Percentiles rank a stretch among this genome's conserved stretches.
Conservation (phyloP, 1,284 basidiomycete species). For the Vanrija sp. region DNA sequence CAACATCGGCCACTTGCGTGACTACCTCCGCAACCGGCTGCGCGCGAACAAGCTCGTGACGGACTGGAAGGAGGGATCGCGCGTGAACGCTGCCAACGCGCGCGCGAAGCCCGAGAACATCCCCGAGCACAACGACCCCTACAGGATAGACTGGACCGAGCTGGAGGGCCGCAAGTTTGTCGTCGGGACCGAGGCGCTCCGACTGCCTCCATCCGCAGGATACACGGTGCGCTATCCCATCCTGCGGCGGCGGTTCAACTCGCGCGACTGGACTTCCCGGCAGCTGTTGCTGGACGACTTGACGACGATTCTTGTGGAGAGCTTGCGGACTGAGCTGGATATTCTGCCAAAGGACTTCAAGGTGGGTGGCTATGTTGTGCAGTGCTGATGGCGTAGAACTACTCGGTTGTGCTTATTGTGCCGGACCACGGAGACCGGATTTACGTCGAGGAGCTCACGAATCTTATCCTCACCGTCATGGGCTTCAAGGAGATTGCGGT, state of each 20-base stretch:
- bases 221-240: conserved; percentile 76
- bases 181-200: conserved; percentile 60
- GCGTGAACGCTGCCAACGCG: conserved; percentile 62
- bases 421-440: conserved; percentile 85
- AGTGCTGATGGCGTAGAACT: conserved; percentile 56
- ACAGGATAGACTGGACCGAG: conserved; percentile 74
- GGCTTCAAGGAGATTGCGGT: conserved; percentile 87
- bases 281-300: conserved; percentile 73
- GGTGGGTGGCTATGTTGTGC: conserved; percentile 48
- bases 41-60: conserved; percentile 80
- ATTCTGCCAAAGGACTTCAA: conserved; percentile 60
- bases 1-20: conserved; percentile 66
- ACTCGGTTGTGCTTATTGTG: conserved; percentile 82
- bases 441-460: conserved; percentile 75
- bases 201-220: conserved; percentile 61
- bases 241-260: conserved; percentile 70
- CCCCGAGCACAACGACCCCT: conserved; percentile 73
- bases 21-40: conserved; percentile 76
- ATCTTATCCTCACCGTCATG: conserved; percentile 72
- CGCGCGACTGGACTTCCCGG: conserved; percentile 64
- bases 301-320: conserved; percentile 62
- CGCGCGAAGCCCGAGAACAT: conserved; percentile 65
- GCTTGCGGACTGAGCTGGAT: conserved; percentile 61
- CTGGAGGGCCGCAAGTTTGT: conserved; percentile 30
- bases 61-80: conserved; percentile 66